A percentile compares a stretch with the other conserved stretches of the same genome.
phyloP scores from a whole-genome alignment of 2,329 filamentous ascomycete genomes.

The Sporothrix euskadiensis region DNA sequence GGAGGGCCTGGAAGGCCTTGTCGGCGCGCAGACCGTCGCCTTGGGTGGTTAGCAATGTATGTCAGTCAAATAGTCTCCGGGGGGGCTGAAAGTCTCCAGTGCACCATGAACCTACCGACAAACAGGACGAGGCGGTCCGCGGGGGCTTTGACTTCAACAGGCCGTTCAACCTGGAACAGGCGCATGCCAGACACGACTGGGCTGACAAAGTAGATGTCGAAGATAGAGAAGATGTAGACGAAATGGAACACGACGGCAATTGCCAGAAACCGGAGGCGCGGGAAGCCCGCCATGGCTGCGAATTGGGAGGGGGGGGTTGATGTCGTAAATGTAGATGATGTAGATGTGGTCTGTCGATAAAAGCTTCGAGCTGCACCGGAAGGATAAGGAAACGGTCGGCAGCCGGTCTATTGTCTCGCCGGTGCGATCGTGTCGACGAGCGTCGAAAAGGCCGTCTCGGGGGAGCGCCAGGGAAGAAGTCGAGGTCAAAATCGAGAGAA shows the following conservation, averaged over 20 bases:
- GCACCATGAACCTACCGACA: conserved; percentile 62
- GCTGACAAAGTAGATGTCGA: conserved; percentile 98
- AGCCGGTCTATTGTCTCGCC: background rate
- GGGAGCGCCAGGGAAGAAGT: background rate
- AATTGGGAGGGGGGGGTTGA: background rate
- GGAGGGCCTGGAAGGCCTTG: conserved; percentile 93
- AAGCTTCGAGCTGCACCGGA: background rate
- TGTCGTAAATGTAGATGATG: background rate
- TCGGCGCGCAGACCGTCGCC: conserved; percentile 93
- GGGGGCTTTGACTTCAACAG: conserved; percentile 63
- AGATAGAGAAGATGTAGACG: conserved; percentile 92
- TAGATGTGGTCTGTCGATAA: background rate
- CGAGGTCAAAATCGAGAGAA: background rate
- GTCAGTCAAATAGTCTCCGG: background rate
- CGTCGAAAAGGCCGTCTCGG: background rate
- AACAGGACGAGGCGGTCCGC: conserved; percentile 90
- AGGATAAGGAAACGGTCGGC: background rate
- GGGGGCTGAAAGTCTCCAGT: background rate
- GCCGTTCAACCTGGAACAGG: conserved; percentile 69
- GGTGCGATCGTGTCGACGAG: background rate
- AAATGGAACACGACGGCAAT: conserved; percentile 91
- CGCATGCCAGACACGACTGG: conserved; percentile 96
- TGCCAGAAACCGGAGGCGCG: conserved; percentile 79
- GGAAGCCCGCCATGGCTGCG: conserved; percentile 53
- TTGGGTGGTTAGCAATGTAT: conserved; percentile 36